Conservation (phyloP, 2,329 filamentous ascomycete genomes). For the Claviceps arundinis region DNA sequence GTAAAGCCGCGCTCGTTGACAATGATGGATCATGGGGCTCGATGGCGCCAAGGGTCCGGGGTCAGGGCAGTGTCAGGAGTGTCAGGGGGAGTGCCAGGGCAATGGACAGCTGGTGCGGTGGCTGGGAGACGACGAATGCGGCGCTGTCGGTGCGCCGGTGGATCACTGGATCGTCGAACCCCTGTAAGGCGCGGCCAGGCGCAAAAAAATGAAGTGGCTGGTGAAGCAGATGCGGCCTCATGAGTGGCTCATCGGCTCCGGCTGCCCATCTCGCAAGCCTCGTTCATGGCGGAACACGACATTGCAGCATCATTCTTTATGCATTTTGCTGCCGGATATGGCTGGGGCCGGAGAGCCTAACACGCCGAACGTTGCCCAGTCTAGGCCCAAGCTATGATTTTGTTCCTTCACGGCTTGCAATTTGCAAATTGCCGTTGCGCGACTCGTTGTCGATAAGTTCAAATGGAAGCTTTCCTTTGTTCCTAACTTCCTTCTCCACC, state of each 20-base stretch:
- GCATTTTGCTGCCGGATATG: background rate
- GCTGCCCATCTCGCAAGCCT: background rate
- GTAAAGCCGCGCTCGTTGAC: too few species aligned
- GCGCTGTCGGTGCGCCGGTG: background rate
- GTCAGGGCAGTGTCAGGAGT: background rate
- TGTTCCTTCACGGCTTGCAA: background rate
- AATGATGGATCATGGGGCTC: background rate
- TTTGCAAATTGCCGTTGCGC: background rate
- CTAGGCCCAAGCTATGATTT: background rate
- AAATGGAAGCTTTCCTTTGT: background rate
- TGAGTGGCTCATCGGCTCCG: background rate
- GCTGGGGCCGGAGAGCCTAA: background rate
- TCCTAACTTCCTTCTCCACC: background rate
- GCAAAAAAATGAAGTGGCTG: slow-evolving; percentile 19
- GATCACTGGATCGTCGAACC: background rate
- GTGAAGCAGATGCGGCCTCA: slow-evolving; percentile 6
- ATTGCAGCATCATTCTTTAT: background rate
- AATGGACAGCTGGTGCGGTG: background rate
- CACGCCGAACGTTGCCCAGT: background rate
- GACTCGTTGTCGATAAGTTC: background rate
- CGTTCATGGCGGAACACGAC: background rate
- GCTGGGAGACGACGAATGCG: background rate
- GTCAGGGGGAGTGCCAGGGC: background rate
- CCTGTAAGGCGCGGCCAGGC: background rate
- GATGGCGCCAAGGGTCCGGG: background rate